A percentile compares a stretch with the other conserved stretches of the same genome.
Evolutionary conservation across 345 rosid species (phyloP).

Genomic region (Bruguiera gymnorhiza): DNA sequence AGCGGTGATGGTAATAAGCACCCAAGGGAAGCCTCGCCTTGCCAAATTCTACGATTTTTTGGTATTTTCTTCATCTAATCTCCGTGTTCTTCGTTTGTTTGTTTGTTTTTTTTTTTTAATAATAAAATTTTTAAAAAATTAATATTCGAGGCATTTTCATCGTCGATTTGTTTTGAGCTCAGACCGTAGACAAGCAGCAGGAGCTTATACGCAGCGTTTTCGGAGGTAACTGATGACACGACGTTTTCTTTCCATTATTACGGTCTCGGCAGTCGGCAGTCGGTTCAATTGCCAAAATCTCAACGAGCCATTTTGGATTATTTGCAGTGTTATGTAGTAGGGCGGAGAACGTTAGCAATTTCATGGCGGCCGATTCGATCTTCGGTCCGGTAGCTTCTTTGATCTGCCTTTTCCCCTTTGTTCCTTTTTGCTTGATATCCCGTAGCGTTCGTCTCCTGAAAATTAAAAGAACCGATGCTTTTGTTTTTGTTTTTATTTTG

Average conservation of each 20-base stretch:
- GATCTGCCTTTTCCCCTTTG: neutral
- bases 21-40: constrained; percentile 91
- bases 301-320: constrained; percentile 11
- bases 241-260: neutral
- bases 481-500: neutral
- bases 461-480: no score
- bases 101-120: neutral
- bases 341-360: constrained; percentile 87
- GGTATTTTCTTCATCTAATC: constrained; percentile 29
- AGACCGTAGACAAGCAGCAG: constrained; percentile 85
- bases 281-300: neutral
- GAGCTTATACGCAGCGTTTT: constrained; percentile 78
- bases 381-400: constrained; percentile 73
- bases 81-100: neutral
- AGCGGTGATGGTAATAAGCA: constrained; percentile 84
- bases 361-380: constrained; percentile 68
- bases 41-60: constrained; percentile 74
- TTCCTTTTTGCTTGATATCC: neutral
- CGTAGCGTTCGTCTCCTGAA: no score
- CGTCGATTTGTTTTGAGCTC: constrained; percentile 2
- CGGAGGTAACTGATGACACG: constrained; percentile 45
- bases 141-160: neutral
- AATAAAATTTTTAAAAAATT: neutral
- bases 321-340: constrained; percentile 68
- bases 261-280: neutral